Percentiles rank a stretch among this genome's conserved stretches.
These are phyloP conservation scores for Talaromyces sp. DNA, from an alignment of 2,329 filamentous ascomycete species.

Conservation along the genomic window DNA sequence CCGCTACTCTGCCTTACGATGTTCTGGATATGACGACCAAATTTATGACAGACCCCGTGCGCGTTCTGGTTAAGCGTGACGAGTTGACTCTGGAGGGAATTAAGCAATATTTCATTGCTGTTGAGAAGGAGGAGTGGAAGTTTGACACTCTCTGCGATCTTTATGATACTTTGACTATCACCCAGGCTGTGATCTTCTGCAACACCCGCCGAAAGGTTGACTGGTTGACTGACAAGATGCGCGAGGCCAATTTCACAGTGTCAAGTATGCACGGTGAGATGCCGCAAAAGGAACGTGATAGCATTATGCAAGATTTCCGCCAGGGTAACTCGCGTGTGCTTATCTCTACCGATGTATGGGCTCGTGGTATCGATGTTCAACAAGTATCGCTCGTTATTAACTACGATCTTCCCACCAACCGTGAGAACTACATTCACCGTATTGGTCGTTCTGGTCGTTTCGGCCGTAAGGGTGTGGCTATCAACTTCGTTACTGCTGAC, in stretches of 20 bases:
- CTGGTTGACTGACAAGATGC: slow-evolving; percentile 99
- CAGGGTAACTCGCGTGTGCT: slow-evolving; percentile 97
- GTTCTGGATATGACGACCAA: slow-evolving; percentile 99
- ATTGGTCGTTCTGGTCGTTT: slow-evolving; percentile 99
- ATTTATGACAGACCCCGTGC: slow-evolving; percentile 99
- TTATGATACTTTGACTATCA: slow-evolving; percentile 99
- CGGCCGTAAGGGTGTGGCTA: slow-evolving; percentile 99
- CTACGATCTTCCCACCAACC: slow-evolving; percentile 98
- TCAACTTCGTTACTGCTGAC: slow-evolving; percentile 99
- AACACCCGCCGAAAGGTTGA: slow-evolving; percentile 99
- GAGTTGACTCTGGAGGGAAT: slow-evolving; percentile 99
- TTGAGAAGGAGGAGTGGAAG: slow-evolving; percentile 99
- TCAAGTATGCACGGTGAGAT: slow-evolving; percentile 99
- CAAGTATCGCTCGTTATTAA: slow-evolving; percentile 99
- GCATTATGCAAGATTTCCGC: slow-evolving; percentile 99
- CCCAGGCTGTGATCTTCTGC: slow-evolving; percentile 99
- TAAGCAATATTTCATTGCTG: slow-evolving; percentile 99
- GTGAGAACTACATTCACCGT: slow-evolving; percentile 99
- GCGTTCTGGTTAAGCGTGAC: slow-evolving; percentile 99
- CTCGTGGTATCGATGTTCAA: slow-evolving; percentile 99
- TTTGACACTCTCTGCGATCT: slow-evolving; percentile 97
- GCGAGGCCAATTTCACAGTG: slow-evolving; percentile 97
- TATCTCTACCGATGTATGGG: slow-evolving; percentile 95
- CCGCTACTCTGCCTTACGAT: slow-evolving; percentile 98
- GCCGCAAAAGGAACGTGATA: slow-evolving; percentile 95